Conservation (phyloP, 2,329 filamentous ascomycete species). For the Cercospora sesami region DNA sequence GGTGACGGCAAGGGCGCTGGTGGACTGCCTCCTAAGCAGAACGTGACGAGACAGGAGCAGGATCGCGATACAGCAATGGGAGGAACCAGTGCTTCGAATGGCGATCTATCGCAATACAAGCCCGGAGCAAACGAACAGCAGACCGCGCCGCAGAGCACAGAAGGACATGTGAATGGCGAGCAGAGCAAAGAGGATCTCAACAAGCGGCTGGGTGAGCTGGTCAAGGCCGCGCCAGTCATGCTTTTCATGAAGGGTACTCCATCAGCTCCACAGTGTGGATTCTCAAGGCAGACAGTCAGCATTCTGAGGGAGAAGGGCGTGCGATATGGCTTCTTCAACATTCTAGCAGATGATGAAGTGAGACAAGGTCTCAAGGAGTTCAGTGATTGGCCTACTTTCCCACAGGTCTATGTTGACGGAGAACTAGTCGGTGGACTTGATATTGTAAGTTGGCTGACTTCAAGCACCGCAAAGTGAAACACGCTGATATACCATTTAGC, state of each 20-base stretch:
- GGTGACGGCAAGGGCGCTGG: slow-evolving; percentile 34
- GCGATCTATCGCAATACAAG: slow-evolving; percentile 47
- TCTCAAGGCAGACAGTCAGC: slow-evolving; percentile 84
- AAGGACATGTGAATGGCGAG: slow-evolving; percentile 40
- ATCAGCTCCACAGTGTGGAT: slow-evolving; percentile 82
- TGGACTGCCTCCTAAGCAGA: slow-evolving; percentile 46
- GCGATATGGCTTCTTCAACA: slow-evolving; percentile 99
- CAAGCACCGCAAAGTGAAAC: not conserved
- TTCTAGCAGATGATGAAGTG: slow-evolving; percentile 94
- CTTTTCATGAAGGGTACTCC: slow-evolving; percentile 98
- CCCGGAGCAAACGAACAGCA: slow-evolving; percentile 45
- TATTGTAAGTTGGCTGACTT: slow-evolving; percentile 67
- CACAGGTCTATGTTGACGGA: slow-evolving; percentile 87
- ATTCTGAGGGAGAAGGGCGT: slow-evolving; percentile 86
- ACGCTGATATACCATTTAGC: slow-evolving; percentile 51
- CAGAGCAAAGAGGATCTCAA: slow-evolving; percentile 79
- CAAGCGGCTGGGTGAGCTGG: slow-evolving; percentile 75
- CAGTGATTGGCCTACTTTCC: slow-evolving; percentile 98
- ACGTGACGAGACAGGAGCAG: slow-evolving; percentile 33
- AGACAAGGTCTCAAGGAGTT: slow-evolving; percentile 94
- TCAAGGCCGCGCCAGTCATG: slow-evolving; percentile 96
- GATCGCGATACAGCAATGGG: slow-evolving; percentile 23
- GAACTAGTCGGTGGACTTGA: slow-evolving; percentile 91
- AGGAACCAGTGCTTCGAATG: slow-evolving; percentile 27
- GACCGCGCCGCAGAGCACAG: slow-evolving; percentile 51